Evolutionary conservation across 2,329 filamentous ascomycete species (phyloP).

Genomic region (Xylaria sp.): DNA sequence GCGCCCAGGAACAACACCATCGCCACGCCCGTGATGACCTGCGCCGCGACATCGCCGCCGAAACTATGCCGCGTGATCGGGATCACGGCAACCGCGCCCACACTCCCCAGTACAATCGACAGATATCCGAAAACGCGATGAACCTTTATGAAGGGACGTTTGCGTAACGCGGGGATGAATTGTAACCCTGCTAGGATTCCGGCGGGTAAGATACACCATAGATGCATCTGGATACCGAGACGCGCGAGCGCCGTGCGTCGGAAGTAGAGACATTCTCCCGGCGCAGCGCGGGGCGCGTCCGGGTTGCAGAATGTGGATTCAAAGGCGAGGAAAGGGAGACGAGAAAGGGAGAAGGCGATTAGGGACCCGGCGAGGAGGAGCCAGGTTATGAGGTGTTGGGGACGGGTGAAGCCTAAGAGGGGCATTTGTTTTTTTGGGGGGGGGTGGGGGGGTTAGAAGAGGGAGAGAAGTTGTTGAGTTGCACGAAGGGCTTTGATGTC

Average conservation of each 20-base stretch:
- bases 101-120: not conserved
- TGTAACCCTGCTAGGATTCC: not conserved
- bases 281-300: not conserved
- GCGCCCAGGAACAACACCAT: not conserved
- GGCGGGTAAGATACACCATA: not conserved
- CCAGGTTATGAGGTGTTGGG: not conserved
- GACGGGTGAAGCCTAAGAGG: not conserved
- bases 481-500: no score
- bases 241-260: not conserved
- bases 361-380: not conserved
- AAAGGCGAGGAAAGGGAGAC: not conserved
- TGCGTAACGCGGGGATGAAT: not conserved
- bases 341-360: not conserved
- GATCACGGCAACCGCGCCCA: not conserved
- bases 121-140: not conserved
- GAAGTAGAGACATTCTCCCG: constrained; percentile 7
- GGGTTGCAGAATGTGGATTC: not conserved
- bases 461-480: no score
- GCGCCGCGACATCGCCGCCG: constrained; percentile 1
- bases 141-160: not conserved
- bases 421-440: no score
- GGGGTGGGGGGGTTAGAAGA: no score
- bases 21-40: not conserved
- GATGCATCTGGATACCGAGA: not conserved
- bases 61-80: constrained; percentile 2